Evolutionary conservation across 2,329 filamentous ascomycete species (phyloP).

Genomic region (Colletotrichum sp.): DNA sequence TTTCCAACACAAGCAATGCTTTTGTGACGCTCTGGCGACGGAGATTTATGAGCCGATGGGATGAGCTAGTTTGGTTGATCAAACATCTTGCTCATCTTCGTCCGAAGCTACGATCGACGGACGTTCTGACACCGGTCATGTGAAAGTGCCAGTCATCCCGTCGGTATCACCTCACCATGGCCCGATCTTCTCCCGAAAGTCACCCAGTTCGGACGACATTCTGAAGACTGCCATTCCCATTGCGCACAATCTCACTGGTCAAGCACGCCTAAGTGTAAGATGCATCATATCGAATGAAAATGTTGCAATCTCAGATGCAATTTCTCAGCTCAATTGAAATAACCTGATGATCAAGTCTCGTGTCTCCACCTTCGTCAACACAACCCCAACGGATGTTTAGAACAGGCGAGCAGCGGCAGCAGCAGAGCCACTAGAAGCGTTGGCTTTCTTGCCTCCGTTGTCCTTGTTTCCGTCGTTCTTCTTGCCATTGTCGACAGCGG

Average conservation of each 20-base stretch:
- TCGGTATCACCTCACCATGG: neutral
- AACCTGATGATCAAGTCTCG: neutral
- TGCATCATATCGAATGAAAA: neutral
- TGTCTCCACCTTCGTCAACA: neutral
- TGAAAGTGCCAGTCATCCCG: neutral
- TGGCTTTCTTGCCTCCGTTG: neutral
- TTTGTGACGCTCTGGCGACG: neutral
- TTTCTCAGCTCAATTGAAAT: neutral
- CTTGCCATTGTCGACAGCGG: neutral
- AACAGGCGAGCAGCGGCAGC: neutral
- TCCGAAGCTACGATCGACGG: neutral
- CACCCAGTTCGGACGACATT: neutral
- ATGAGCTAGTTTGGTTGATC: neutral
- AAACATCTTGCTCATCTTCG: neutral
- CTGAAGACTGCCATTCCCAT: neutral
- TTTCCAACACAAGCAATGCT: neutral
- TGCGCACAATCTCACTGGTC: neutral
- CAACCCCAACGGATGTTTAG: accelerated
- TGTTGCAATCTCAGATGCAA: neutral
- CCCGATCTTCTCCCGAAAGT: neutral
- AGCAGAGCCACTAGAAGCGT: neutral
- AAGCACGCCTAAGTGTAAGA: neutral
- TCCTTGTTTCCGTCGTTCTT: neutral
- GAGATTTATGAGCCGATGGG: neutral
- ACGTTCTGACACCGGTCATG: neutral